Evolutionary conservation across 2,329 filamentous ascomycete species (phyloP).

Genomic region (Ophiostoma populinum): DNA sequence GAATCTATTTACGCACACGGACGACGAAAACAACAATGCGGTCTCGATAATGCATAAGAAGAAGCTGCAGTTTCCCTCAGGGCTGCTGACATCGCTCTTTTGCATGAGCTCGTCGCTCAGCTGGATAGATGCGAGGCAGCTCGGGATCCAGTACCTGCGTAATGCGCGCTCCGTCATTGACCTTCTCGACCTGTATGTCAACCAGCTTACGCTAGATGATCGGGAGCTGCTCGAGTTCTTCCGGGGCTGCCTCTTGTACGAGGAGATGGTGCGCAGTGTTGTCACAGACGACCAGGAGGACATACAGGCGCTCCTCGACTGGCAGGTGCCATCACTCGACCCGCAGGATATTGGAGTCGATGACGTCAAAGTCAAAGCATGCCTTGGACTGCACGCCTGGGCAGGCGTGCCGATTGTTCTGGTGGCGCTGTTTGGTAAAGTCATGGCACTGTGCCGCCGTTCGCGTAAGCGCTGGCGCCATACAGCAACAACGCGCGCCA

Average conservation of each 20-base stretch:
- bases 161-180: constrained; percentile 14
- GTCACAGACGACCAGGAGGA: constrained; percentile 19
- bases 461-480: constrained; percentile 15
- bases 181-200: constrained; percentile 4
- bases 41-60: not conserved
- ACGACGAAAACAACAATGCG: too few species aligned
- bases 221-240: constrained; percentile 19
- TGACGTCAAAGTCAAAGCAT: not conserved
- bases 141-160: constrained; percentile 12
- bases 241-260: constrained; percentile 22
- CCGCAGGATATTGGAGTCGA: not conserved
- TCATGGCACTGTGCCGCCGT: constrained; percentile 20
- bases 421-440: constrained; percentile 19
- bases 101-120: constrained; percentile 24
- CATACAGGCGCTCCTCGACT: constrained; percentile 9
- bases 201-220: constrained; percentile 12
- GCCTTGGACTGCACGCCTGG: constrained; percentile 19
- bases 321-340: not conserved
- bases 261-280: constrained; percentile 22
- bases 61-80: constrained; percentile 16
- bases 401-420: constrained; percentile 20
- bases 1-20: constrained; percentile 10
- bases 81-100: constrained; percentile 21
- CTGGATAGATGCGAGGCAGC: constrained; percentile 21
- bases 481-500: constrained; percentile 10